Percentiles rank a stretch among this genome's conserved stretches.
phyloP scores from a whole-genome alignment of 2,329 filamentous ascomycete species.

The Colletotrichum spaethianum region DNA sequence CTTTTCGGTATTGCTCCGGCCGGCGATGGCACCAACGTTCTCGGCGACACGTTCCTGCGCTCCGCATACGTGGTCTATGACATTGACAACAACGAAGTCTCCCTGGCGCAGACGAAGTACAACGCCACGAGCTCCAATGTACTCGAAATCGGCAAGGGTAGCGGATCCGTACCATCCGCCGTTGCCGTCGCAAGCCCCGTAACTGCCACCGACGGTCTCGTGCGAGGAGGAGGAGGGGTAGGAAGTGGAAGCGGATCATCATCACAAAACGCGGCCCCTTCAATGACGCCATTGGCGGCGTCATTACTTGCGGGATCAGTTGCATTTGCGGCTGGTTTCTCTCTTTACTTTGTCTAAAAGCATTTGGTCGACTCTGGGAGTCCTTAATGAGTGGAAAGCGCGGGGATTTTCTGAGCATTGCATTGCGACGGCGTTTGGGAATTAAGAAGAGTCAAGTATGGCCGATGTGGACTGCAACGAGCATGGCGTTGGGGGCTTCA shows the following conservation, averaged over 20 bases:
- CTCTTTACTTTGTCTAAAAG: constrained; percentile 4
- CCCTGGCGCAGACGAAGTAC: constrained; percentile 77
- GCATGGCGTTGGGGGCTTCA: constrained; percentile 30
- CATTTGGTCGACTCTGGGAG: background rate
- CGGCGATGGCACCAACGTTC: constrained; percentile 67
- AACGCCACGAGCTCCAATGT: constrained; percentile 67
- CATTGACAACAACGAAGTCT: constrained; percentile 79
- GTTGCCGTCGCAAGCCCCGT: constrained; percentile 64
- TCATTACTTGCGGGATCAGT: constrained; percentile 26
- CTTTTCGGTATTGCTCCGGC: constrained; percentile 78
- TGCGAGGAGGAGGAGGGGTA: constrained; percentile 21
- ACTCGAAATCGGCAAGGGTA: constrained; percentile 68
- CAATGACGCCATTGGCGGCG: constrained; percentile 27
- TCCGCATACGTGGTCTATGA: constrained; percentile 85
- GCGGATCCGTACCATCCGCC: constrained; percentile 67
- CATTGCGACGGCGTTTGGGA: constrained; percentile 37
- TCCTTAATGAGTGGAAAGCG: constrained; percentile 1
- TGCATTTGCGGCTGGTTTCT: constrained; percentile 23
- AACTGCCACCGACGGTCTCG: constrained; percentile 62
- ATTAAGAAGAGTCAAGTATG: background rate
- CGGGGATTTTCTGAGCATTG: constrained; percentile 13
- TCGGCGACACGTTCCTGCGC: constrained; percentile 83
- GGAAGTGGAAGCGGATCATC: constrained; percentile 18
- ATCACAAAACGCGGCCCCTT: constrained; percentile 26
- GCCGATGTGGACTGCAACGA: constrained; percentile 20